These are phyloP conservation scores for Hypoxylon sp. DNA, from an alignment of 2,329 filamentous ascomycete genomes.

Conservation along the genomic window DNA sequence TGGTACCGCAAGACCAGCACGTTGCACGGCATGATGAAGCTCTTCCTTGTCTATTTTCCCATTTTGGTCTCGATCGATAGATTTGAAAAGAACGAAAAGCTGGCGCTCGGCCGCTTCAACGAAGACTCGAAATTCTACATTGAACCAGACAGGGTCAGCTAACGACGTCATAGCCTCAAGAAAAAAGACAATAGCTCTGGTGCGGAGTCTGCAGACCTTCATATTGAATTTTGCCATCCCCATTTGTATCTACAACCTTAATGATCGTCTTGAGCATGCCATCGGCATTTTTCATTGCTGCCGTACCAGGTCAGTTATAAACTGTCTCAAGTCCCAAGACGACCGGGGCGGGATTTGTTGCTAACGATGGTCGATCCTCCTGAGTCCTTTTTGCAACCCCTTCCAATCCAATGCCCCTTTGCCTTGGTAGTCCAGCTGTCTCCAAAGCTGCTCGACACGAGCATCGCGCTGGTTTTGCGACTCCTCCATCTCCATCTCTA, in stretches of 20 bases:
- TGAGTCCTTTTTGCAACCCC: conserved; percentile 86
- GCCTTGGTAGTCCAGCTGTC: conserved; percentile 80
- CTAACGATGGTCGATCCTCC: conserved; percentile 92
- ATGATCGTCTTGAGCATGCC: conserved; percentile 85
- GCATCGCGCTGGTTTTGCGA: conserved; percentile 83
- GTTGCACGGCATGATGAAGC: conserved; percentile 82
- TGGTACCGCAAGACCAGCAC: conserved; percentile 84
- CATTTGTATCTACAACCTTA: conserved; percentile 85
- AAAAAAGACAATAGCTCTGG: conserved; percentile 6
- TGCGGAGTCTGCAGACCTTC: conserved; percentile 73
- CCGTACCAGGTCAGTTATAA: conserved; percentile 37
- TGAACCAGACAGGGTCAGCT: conserved; percentile 16
- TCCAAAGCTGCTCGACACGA: conserved; percentile 88
- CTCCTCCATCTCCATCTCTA: conserved; percentile 79
- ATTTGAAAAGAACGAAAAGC: conserved; percentile 84
- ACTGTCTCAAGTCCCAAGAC: conserved; percentile 25
- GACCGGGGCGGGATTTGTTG: conserved; percentile 39
- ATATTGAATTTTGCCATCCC: conserved; percentile 92
- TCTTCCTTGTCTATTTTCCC: conserved; percentile 91
- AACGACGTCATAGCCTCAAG: conserved; percentile 8
- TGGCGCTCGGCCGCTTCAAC: conserved; percentile 90
- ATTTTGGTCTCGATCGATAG: conserved; percentile 88
- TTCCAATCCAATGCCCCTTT: conserved; percentile 87
- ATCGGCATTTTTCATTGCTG: conserved; percentile 90
- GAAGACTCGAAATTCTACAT: conserved; percentile 87